These are phyloP conservation scores for Leishmania braziliensis DNA, from an alignment of 208 protist genomes.

Conservation along the genomic window DNA sequence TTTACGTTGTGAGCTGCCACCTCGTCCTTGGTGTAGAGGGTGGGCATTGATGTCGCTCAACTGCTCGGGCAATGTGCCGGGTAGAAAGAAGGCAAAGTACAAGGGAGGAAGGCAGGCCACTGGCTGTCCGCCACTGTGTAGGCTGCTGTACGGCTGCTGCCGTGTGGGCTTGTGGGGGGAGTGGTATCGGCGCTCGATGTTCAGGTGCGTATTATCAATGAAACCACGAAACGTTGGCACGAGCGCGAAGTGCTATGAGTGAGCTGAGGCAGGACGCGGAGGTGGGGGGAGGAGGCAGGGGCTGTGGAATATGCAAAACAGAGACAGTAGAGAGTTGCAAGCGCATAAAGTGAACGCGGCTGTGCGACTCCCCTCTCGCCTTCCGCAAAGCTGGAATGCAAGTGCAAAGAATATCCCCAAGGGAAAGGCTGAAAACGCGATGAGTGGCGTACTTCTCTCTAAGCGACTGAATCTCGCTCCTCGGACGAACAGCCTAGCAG, in stretches of 20 bases:
- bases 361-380: neutral
- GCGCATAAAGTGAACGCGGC: neutral
- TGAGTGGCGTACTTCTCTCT: neutral
- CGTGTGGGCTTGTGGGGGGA: neutral
- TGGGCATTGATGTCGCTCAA: constrained; percentile 15
- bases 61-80: neutral
- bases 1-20: constrained; percentile 65
- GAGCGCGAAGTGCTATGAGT: neutral
- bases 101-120: neutral
- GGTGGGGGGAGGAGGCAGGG: neutral
- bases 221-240: neutral
- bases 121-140: neutral
- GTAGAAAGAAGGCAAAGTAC: too few relatives aligned
- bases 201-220: neutral
- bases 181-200: neutral
- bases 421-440: neutral
- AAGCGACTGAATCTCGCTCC: neutral
- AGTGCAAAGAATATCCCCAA: neutral
- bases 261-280: neutral
- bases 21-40: constrained; percentile 46
- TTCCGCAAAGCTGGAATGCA: neutral
- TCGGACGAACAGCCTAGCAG: neutral
- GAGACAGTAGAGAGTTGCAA: neutral
- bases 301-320: neutral
- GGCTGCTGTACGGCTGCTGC: neutral